These are phyloP conservation scores for Lactifluus subvellereus DNA, from an alignment of 768 basidiomycete genomes.

Conservation along the genomic window DNA sequence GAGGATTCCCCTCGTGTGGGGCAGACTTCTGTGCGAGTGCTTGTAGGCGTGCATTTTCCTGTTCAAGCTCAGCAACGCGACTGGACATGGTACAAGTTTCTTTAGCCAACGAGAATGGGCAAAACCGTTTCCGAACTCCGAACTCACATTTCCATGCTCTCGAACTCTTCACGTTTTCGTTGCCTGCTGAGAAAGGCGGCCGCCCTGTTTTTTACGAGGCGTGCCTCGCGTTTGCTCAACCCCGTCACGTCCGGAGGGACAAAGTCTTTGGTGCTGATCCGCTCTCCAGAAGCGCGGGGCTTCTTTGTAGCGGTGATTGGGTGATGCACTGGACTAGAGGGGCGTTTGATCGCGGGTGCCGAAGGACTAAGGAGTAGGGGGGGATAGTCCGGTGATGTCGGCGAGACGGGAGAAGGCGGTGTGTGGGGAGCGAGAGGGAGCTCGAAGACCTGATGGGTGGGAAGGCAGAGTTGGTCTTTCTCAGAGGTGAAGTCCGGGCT, in stretches of 20 bases:
- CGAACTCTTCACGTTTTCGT: constrained; percentile 88
- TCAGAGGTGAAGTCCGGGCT: constrained; percentile 41
- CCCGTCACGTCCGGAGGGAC: constrained; percentile 85
- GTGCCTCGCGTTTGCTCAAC: constrained; percentile 84
- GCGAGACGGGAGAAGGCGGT: constrained; percentile 32
- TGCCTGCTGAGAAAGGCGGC: constrained; percentile 89
- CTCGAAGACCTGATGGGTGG: constrained; percentile 72
- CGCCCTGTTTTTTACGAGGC: constrained; percentile 87
- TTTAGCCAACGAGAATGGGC: constrained; percentile 12
- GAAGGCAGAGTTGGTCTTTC: constrained; percentile 50
- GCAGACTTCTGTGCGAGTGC: constrained; percentile 46
- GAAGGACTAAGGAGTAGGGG: constrained; percentile 15
- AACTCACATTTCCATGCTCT: constrained; percentile 83
- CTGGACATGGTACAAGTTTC: constrained; percentile 35
- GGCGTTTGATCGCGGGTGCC: constrained; percentile 26
- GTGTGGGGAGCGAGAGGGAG: constrained; percentile 36
- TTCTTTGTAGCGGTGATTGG: constrained; percentile 36
- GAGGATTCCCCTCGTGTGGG: constrained; percentile 28
- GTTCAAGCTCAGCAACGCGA: constrained; percentile 77
- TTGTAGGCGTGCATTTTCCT: constrained; percentile 72
- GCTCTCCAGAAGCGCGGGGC: constrained; percentile 41
- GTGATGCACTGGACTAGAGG: constrained; percentile 29
- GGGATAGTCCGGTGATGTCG: constrained; percentile 29
- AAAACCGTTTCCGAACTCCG: constrained; percentile 17
- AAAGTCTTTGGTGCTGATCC: constrained; percentile 71